These are phyloP conservation scores for Aspergillus fijiensis DNA, from an alignment of 2,329 filamentous ascomycete species.

Conservation along the genomic window DNA sequence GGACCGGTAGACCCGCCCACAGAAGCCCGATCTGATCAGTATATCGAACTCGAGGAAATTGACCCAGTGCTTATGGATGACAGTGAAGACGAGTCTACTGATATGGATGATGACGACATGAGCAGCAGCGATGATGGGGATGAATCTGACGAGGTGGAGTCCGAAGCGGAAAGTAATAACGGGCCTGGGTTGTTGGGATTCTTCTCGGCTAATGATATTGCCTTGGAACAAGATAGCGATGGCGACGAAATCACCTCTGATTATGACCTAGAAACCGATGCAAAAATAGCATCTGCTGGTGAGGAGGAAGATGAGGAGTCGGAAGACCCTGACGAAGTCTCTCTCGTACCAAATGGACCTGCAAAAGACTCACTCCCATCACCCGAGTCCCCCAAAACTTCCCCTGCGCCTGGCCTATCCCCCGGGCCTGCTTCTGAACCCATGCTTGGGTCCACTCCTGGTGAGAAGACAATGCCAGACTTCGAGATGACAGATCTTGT, in stretches of 20 bases:
- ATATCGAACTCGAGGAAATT: constrained; percentile 42
- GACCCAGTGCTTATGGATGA: constrained; percentile 48
- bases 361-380: constrained; percentile 35
- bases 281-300: constrained; percentile 20
- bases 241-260: constrained; percentile 38
- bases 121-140: constrained; percentile 47
- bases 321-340: constrained; percentile 38
- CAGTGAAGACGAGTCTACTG: constrained; percentile 48
- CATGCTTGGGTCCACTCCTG: constrained; percentile 16
- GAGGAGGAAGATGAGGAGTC: constrained; percentile 29
- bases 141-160: constrained; percentile 54
- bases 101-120: constrained; percentile 51
- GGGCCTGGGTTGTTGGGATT: constrained; percentile 47
- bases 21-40: constrained; percentile 26
- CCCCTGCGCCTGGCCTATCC: constrained; percentile 21
- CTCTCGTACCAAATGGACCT: constrained; percentile 33
- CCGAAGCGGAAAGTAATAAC: constrained; percentile 42
- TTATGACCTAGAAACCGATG: constrained; percentile 27
- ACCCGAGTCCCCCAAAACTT: constrained; percentile 19
- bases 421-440: background rate
- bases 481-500: constrained; percentile 7
- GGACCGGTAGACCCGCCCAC: constrained; percentile 22
- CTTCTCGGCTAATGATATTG: constrained; percentile 46
- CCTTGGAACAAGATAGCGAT: constrained; percentile 34
- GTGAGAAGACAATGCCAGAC: constrained; percentile 1